These are phyloP conservation scores for Imleria badia DNA, from an alignment of 768 basidiomycete genomes.

Conservation along the genomic window DNA sequence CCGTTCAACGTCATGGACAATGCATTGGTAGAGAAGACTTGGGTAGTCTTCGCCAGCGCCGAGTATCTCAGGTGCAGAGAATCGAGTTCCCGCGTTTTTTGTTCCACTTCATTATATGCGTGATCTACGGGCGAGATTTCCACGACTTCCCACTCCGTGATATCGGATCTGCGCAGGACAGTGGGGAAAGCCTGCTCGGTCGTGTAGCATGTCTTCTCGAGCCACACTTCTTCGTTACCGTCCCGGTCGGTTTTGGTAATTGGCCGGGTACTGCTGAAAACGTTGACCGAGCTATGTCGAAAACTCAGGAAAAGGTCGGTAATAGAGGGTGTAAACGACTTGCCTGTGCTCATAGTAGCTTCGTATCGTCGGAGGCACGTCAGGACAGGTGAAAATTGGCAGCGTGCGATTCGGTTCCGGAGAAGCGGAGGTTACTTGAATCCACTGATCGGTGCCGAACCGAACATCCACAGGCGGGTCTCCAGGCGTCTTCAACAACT, in stretches of 20 bases:
- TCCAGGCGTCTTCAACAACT: constrained; percentile 66
- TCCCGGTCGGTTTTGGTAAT: constrained; percentile 63
- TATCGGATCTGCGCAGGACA: constrained; percentile 85
- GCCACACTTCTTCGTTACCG: constrained; percentile 74
- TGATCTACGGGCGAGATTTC: constrained; percentile 87
- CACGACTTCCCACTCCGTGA: constrained; percentile 63
- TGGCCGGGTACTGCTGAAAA: constrained; percentile 77
- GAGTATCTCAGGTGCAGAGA: constrained; percentile 70
- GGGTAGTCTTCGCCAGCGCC: constrained; percentile 73
- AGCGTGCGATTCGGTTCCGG: constrained; percentile 81
- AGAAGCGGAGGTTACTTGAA: constrained; percentile 82
- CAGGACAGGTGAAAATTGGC: constrained; percentile 81
- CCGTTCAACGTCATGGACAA: constrained; percentile 85
- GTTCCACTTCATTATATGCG: constrained; percentile 78
- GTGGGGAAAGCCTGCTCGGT: constrained; percentile 92
- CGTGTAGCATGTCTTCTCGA: constrained; percentile 84
- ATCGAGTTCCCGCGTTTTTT: constrained; percentile 75
- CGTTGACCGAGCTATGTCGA: constrained; percentile 65
- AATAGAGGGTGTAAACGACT: constrained; percentile 13
- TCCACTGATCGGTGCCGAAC: constrained; percentile 76
- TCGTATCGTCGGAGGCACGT: constrained; percentile 76
- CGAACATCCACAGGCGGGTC: constrained; percentile 82
- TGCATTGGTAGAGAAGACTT: constrained; percentile 72
- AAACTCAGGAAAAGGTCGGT: not conserved
- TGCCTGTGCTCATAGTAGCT: constrained; percentile 88